Base-by-base conservation (phyloP, 208 protist genomes). In the Crithidia mellificae region DNA sequence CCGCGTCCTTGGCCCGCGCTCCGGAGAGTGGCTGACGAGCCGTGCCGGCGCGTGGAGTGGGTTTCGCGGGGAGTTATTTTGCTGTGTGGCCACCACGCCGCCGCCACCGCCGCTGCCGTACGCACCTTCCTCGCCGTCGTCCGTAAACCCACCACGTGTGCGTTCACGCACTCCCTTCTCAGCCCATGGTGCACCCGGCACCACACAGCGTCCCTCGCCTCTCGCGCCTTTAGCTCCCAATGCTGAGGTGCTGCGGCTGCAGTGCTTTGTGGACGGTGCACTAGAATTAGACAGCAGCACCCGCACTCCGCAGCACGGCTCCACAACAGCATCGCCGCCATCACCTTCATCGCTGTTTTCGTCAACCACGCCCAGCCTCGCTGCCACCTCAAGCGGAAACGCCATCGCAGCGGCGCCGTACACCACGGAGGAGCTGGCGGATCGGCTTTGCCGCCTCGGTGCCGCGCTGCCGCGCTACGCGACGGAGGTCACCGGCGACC, bases 361-460 rank as follows among this genome's bases (percentile, higher is more conserved):
- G n/a, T n/a, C n/a, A n/a, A n/a, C n/a, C n/a, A n/a, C n/a, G n/a
- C n/a, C n/a, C n/a, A n/a, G n/a, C n/a, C n/a, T n/a, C n/a, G n/a
- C n/a, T n/a, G n/a, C n/a, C n/a, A n/a, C n/a, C n/a, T n/a, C n/a
- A n/a, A n/a, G n/a, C n/a, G n/a, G n/a, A n/a, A n/a, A n/a, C n/a
- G n/a, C n/a, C n/a, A n/a, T n/a, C n/a, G n/a, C n/a, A n/a, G n/a
- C n/a, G n/a, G 32, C n/a, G 15, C 25, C 59, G n/a, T 0, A 41
- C 36, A 63, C 46, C 8, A 58, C 67, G n/a, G 85, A 83, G 66
- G 85, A 88, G 58, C 55, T 91, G 14, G 85, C 82, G 6, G 85
- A 91, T 56, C 63, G 84, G 11, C 49, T 88, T 24, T 88, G 80
- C 49, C 85, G 85, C 19, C 71, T 87, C 30, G 85, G 85, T 57